Conservation (phyloP, 1,284 basidiomycete species). For the Stygiomarasmius scandens region DNA sequence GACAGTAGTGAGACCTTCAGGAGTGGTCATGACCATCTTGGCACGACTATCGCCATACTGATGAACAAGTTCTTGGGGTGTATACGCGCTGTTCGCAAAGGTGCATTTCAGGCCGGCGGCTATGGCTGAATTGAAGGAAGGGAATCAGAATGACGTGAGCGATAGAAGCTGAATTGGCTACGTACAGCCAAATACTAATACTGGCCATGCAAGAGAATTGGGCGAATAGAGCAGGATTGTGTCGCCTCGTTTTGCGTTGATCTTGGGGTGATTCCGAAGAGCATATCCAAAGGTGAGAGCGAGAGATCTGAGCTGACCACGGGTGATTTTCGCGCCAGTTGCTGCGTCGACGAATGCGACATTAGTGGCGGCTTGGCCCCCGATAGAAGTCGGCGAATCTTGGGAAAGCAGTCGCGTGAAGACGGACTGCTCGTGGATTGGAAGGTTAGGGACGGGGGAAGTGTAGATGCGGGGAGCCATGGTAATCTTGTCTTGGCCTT, state of each 20-base stretch:
- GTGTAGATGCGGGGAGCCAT: conserved; percentile 49
- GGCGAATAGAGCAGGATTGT: conserved; percentile 58
- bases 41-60: conserved; percentile 62
- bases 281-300: conserved; percentile 60
- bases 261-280: conserved; percentile 42
- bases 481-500: neutral
- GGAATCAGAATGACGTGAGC: neutral
- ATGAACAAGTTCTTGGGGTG: conserved; percentile 44
- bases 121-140: conserved; percentile 26
- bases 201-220: conserved; percentile 67
- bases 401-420: conserved; percentile 54
- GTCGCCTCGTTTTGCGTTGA: conserved; percentile 40
- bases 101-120: conserved; percentile 57
- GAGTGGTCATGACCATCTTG: conserved; percentile 54
- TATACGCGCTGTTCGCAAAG: conserved; percentile 49
- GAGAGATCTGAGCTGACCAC: conserved; percentile 56
- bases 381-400: conserved; percentile 35
- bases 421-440: conserved; percentile 43
- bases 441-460: conserved; percentile 38
- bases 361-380: conserved; percentile 40
- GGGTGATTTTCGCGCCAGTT: conserved; percentile 58
- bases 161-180: conserved; percentile 5
- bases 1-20: conserved; percentile 49
- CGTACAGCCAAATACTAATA: conserved; percentile 57
- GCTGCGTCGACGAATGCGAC: conserved; percentile 72